Conservation (phyloP, 768 basidiomycete genomes). For the Sarcodon aspratus region DNA sequence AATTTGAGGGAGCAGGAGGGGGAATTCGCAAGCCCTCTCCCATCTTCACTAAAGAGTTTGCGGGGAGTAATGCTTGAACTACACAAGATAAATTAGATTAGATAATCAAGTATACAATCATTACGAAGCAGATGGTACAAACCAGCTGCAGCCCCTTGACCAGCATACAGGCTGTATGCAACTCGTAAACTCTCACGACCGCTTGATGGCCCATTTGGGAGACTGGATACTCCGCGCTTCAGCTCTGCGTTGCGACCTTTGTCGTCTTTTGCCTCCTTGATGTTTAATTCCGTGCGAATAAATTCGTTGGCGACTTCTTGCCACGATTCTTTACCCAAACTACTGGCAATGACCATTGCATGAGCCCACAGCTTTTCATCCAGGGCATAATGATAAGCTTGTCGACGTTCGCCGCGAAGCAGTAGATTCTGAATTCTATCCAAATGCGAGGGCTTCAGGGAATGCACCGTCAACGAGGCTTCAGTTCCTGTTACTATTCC, state of each 20-base stretch:
- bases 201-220: constrained; percentile 14
- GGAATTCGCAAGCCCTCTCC: constrained; percentile 27
- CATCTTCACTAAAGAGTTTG: constrained; percentile 34
- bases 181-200: constrained; percentile 68
- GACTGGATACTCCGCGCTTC: constrained; percentile 10
- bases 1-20: constrained; percentile 19
- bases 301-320: constrained; percentile 86
- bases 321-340: constrained; percentile 90
- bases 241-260: constrained; percentile 6
- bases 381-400: constrained; percentile 81
- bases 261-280: constrained; percentile 17
- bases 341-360: constrained; percentile 88
- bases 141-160: constrained; percentile 74
- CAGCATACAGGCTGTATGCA: constrained; percentile 76
- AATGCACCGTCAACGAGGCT: constrained; percentile 42
- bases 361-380: constrained; percentile 92
- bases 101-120: background rate
- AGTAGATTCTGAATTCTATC: constrained; percentile 74
- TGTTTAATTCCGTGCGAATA: constrained; percentile 60
- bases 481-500: constrained; percentile 22
- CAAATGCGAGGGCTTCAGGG: constrained; percentile 50
- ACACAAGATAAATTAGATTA: constrained; percentile 1
- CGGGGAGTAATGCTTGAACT: constrained; percentile 71
- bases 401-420: constrained; percentile 71
- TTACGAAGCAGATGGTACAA: constrained; percentile 13